A percentile compares a stretch with the other conserved stretches of the same genome.
Evolutionary conservation across 371 early-diverging fungal genomes (phyloP).

Genomic region (Haplosporangium sp.): DNA sequence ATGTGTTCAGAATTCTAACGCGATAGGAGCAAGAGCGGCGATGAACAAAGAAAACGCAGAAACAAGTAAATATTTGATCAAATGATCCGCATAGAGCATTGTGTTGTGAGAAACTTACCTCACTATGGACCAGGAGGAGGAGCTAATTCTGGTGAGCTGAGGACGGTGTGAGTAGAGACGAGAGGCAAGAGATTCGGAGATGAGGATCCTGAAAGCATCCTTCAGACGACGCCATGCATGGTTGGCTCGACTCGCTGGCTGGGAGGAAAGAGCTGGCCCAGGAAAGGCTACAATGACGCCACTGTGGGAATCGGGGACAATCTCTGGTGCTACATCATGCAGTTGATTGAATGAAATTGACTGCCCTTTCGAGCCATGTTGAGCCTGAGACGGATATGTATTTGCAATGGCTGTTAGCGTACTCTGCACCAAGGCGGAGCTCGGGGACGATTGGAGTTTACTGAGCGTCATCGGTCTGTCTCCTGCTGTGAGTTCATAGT

Average conservation of each 20-base stretch:
- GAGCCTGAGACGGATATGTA: background rate
- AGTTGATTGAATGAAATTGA: too few relatives aligned
- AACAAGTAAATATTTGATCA: conserved; percentile 4
- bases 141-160: conserved; percentile 15
- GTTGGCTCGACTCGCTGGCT: background rate
- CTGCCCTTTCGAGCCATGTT: background rate
- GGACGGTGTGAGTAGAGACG: conserved; percentile 39
- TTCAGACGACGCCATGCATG: conserved; percentile 17
- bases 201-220: conserved; percentile 11
- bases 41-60: background rate
- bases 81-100: conserved; percentile 1
- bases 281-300: conserved; percentile 39
- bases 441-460: too few relatives aligned
- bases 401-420: too few relatives aligned
- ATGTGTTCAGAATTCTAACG: conserved; percentile 33
- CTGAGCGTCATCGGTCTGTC: too few relatives aligned
- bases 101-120: background rate
- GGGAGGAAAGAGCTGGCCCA: conserved; percentile 20
- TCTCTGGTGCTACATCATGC: too few relatives aligned
- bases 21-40: background rate
- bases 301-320: conserved; percentile 16
- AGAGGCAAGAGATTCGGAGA: conserved; percentile 33
- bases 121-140: conserved; percentile 21
- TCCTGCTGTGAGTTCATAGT: too few relatives aligned
- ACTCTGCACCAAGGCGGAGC: too few relatives aligned